Evolutionary conservation across 768 basidiomycete genomes (phyloP), one percentile per base, ranked within the genome.

Genomic region (Kwoniella pini): DNA sequence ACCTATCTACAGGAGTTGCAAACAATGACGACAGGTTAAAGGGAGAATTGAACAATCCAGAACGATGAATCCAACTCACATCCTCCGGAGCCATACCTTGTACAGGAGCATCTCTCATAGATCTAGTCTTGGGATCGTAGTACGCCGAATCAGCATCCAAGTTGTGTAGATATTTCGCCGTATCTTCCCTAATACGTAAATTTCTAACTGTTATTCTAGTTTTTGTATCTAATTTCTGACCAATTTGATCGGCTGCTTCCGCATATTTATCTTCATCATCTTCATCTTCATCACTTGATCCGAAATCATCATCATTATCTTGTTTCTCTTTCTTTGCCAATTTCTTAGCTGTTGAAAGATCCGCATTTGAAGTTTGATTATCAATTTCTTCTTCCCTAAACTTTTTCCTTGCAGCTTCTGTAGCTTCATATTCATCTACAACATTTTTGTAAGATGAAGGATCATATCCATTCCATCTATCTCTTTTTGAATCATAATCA

Each of bases 391-490:
- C 95, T 80, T 99, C 96, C 58, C 94, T 82, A 67, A 91, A 73
- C 80, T 89, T 91, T 81, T 93, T 87, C 69, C 95, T 82, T 21
- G 91, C 93, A 51, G 87, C 86, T 77, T 99, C 96, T 52, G 95
- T 80, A 11, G 93, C 95, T 36, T 87, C 88, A 76, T 98, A 95
- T 80, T 98, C 95, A 4, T 95, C 90, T 69, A 96, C 90, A 26
- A 97, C 86, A 67, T 80, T 83, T 75, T 87, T 87, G 80, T 98
- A 91, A 68, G 89, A 88, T 4, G 88, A 81, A 7, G 92, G 83
- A 74, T 99, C 92, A 77, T 98, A 99, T 3, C 96, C 96, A 77
- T 97, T 98, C 93, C 96, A 99, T 54, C 96, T 82, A 77, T 99
- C 96, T 33, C 96, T 85, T 80, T 99, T 99, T 26, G 91, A 91